Conservation (phyloP, 2,329 filamentous ascomycete species). For the Aotearoamyces nothofagi region DNA sequence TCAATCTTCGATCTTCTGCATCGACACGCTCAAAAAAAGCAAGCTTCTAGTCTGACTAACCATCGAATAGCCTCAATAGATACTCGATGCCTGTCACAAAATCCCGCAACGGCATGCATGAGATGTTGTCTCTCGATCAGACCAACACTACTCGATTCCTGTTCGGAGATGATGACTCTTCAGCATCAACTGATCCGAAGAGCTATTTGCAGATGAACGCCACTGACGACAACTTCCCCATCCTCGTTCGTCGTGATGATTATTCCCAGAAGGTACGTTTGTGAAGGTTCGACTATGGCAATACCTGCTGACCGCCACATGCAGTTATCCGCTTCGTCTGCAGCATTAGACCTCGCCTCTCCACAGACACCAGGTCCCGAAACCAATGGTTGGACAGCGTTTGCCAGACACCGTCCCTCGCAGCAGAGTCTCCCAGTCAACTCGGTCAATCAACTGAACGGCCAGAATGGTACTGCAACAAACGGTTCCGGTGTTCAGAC, state of each 20-base stretch:
- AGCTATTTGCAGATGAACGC: slow-evolving; percentile 57
- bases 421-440: slow-evolving; percentile 31
- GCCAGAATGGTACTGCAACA: slow-evolving; percentile 21
- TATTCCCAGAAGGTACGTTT: slow-evolving; percentile 17
- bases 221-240: slow-evolving; percentile 76
- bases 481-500: slow-evolving; percentile 20
- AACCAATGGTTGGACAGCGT: slow-evolving; percentile 19
- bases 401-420: slow-evolving; percentile 17
- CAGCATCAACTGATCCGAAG: slow-evolving; percentile 37
- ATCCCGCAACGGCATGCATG: slow-evolving; percentile 50
- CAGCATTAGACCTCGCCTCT: slow-evolving; percentile 65
- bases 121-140: slow-evolving; percentile 54
- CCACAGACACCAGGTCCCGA: slow-evolving; percentile 52
- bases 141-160: slow-evolving; percentile 78
- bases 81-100: slow-evolving; percentile 86
- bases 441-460: slow-evolving; percentile 9
- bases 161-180: slow-evolving; percentile 62
- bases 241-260: slow-evolving; percentile 52
- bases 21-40: too few species aligned
- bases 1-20: too few species aligned
- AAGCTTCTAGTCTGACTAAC: slow-evolving; percentile 11
- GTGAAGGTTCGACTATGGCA: slow-evolving; percentile 3
- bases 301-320: slow-evolving; percentile 24
- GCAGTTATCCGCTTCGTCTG: slow-evolving; percentile 67
- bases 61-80: slow-evolving; percentile 54